A percentile compares a stretch with the other conserved stretches of the same genome.
Evolutionary conservation across 1,284 basidiomycete species (phyloP).

Genomic region (Cystobasidium sp.): DNA sequence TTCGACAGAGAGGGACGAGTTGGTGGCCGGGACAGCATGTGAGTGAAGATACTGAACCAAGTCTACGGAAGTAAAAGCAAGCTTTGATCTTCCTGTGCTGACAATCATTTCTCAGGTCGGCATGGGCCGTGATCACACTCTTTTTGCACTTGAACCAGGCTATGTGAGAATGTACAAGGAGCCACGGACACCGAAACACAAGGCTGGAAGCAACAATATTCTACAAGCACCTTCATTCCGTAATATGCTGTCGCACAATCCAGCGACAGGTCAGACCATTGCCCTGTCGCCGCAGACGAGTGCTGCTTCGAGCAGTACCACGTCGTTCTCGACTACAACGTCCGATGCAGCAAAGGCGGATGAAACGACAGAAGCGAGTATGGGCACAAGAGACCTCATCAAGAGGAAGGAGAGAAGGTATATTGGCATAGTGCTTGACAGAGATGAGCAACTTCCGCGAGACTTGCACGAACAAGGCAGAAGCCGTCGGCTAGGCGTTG

Average conservation of each 20-base stretch:
- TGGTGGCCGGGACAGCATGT: slow-evolving; percentile 93
- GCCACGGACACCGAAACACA: slow-evolving; percentile 44
- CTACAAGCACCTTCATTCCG: slow-evolving; percentile 25
- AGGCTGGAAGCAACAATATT: slow-evolving; percentile 17
- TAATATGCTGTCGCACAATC: slow-evolving; percentile 16
- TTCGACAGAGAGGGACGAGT: slow-evolving; percentile 83
- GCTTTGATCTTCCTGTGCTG: slow-evolving; percentile 26
- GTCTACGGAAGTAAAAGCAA: background rate
- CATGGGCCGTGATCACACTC: slow-evolving; percentile 87
- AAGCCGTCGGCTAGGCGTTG: slow-evolving; percentile 74
- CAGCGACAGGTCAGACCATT: slow-evolving; percentile 28
- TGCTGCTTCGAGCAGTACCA: slow-evolving; percentile 8
- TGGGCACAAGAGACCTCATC: slow-evolving; percentile 22
- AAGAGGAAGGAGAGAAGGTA: slow-evolving; percentile 58
- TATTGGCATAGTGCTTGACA: slow-evolving; percentile 77
- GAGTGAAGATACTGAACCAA: slow-evolving; percentile 52
- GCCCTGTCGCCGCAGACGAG: slow-evolving; percentile 2
- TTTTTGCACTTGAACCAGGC: slow-evolving; percentile 84
- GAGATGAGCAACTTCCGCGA: slow-evolving; percentile 75
- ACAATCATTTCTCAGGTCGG: slow-evolving; percentile 66
- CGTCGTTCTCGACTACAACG: slow-evolving; percentile 39
- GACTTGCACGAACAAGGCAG: slow-evolving; percentile 73
- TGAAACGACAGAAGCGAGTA: slow-evolving; percentile 5
- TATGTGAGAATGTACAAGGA: slow-evolving; percentile 83
- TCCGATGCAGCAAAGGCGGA: slow-evolving; percentile 10